Base-by-base conservation (phyloP, 1,284 basidiomycete genomes). In the Cronartium quercuum region DNA sequence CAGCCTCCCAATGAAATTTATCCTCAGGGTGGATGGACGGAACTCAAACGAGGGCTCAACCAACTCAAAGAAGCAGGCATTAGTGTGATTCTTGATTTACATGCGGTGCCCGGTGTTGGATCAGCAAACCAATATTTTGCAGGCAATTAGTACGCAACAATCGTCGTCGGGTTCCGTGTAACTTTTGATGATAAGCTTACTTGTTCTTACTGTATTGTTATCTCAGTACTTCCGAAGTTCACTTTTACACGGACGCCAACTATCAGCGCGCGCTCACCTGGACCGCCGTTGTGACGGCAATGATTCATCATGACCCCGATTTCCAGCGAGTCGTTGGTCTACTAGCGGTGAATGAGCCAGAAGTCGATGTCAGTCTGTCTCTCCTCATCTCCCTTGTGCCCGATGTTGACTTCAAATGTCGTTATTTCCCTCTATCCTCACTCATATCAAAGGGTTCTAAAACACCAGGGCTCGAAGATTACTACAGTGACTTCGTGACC, bases 221-320 rank as follows among this genome's bases (percentile, higher is more conserved):
- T n/a, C n/a, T n/a, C n/a, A n/a, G n/a, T 86, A 90, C 89, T 0
- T 78, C 76, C n/a, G 84, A 88, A 77, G 86, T 88, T 24, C 81
- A 90, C 79, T 91, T 91, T 82, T 91, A 91, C 78, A 89, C 89
- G 70, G 82, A 84, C 4, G 83, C 86, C 68, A 91, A 91, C 79
- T 91, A 90, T 77, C 85, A 87, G 70, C 87, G 90, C 4, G 90
- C 90, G 9, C 83, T 91, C 64, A 82, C 88, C 34, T 91, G 90
- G 90, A 87, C 89, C 0, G 87, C 87, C 15, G 88, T 91, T 34
- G 90, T 91, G 88, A 88, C 90, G 0, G 81, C 85, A 6, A 82
- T 91, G 18, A 82, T 87, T 0, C 90, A 91, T 78, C 81, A 89
- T 21, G 87, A 91, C 79, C 84, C 89, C 4, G 83, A 83, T 44